Percentiles rank a stretch among this genome's conserved stretches.
Evolutionary conservation across 2,329 filamentous ascomycete genomes (phyloP).

Genomic region (Amauroascus niger): DNA sequence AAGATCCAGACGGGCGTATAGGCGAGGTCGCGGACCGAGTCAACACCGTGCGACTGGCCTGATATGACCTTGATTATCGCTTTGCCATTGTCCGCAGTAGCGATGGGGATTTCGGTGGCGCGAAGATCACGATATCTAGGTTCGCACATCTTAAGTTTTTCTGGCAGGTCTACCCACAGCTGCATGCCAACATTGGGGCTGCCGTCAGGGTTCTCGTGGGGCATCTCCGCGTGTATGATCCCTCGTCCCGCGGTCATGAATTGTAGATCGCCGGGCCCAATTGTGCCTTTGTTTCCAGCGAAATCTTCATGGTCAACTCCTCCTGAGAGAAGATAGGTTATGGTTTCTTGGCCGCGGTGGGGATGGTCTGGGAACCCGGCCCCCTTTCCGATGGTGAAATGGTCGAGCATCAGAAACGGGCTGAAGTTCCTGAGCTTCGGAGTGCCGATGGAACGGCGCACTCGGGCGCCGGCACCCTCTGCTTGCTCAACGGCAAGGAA

Average conservation of each 20-base stretch:
- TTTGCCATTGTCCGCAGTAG: conserved; percentile 59
- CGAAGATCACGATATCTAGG: conserved; percentile 82
- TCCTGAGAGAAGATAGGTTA: conserved; percentile 81
- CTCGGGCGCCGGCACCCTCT: conserved; percentile 78
- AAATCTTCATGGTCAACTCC: conserved; percentile 90
- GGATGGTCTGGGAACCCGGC: conserved; percentile 86
- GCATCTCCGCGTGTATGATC: conserved; percentile 96
- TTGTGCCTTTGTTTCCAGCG: conserved; percentile 71
- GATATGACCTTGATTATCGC: conserved; percentile 85
- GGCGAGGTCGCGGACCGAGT: conserved; percentile 78
- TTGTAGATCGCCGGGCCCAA: conserved; percentile 79
- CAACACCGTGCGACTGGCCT: conserved; percentile 71
- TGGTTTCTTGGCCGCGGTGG: conserved; percentile 74
- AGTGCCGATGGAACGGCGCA: conserved; percentile 80
- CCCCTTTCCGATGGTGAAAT: conserved; percentile 70
- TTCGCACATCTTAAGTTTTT: conserved; percentile 74
- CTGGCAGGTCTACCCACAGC: conserved; percentile 80
- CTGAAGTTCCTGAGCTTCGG: conserved; percentile 73
- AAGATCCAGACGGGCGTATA: conserved; percentile 97
- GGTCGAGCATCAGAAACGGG: conserved; percentile 93
- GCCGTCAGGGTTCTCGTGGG: conserved; percentile 64
- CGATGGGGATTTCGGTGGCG: conserved; percentile 66
- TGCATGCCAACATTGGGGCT: conserved; percentile 77
- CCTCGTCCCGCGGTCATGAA: conserved; percentile 95
- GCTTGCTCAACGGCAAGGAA: conserved; percentile 78